phyloP scores from a whole-genome alignment of 257 asterid genomes.

The Pogostemon cablin region DNA sequence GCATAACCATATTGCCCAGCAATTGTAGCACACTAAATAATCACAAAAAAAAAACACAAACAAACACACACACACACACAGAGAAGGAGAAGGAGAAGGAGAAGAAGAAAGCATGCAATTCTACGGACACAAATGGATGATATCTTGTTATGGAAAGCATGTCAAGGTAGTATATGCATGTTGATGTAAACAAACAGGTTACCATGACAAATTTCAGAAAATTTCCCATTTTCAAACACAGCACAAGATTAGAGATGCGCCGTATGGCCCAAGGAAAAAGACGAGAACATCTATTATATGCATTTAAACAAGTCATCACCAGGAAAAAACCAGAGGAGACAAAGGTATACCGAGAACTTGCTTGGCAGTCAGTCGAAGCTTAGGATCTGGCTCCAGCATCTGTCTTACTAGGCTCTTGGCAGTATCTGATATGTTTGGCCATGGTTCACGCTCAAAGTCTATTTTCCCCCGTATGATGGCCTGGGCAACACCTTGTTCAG shows the following conservation, averaged over 20 bases:
- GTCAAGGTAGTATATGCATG: neutral
- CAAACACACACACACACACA: too few species aligned
- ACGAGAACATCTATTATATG: conserved; percentile 13
- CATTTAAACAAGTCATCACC: conserved; percentile 21
- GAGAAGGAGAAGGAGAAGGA: too few species aligned
- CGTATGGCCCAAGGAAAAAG: conserved; percentile 1
- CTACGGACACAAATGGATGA: neutral
- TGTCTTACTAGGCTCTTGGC: conserved; percentile 88
- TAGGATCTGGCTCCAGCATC: conserved; percentile 96
- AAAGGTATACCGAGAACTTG: conserved; percentile 82
- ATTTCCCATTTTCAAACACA: conserved; percentile 1
- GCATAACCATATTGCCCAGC: conserved; percentile 2
- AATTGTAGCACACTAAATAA: neutral
- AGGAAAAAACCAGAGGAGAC: conserved; percentile 17
- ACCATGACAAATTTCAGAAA: conserved; percentile 19
- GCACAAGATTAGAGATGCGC: neutral
- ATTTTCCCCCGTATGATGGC: conserved; percentile 88
- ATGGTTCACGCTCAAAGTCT: conserved; percentile 94
- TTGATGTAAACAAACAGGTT: neutral
- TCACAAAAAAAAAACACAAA: neutral
- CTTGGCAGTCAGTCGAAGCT: conserved; percentile 88
- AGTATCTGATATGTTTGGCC: conserved; percentile 89
- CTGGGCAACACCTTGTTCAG: conserved; percentile 99
- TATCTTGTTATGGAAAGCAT: conserved; percentile 6
- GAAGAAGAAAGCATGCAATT: neutral